Conservation (phyloP, 805 yeast species). For the Cephaloascus fragrans region DNA sequence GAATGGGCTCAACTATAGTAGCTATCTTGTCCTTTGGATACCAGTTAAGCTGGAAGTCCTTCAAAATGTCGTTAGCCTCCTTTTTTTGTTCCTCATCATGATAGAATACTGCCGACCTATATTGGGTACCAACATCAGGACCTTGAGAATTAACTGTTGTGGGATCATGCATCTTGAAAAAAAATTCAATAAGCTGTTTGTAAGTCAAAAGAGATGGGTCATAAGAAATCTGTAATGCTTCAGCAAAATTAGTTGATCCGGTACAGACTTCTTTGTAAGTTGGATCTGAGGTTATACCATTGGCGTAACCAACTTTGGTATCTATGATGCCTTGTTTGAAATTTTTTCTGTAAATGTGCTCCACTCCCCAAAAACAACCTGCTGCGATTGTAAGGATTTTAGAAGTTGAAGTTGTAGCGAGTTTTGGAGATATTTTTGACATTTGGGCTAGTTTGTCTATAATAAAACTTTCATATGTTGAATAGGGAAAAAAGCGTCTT, state of each 20-base stretch:
- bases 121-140: conserved; percentile 82
- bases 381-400: conserved; percentile 36
- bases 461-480: neutral
- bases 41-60: conserved; percentile 62
- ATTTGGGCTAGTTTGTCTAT: neutral
- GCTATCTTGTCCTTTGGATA: conserved; percentile 59
- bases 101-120: conserved; percentile 73
- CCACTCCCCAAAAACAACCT: conserved; percentile 86
- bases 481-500: neutral
- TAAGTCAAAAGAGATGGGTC: conserved; percentile 58
- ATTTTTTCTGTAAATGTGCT: conserved; percentile 68
- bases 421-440: conserved; percentile 18
- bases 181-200: conserved; percentile 65
- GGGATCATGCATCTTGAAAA: conserved; percentile 92
- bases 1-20: conserved; percentile 61
- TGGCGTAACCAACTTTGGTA: conserved; percentile 83
- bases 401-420: conserved; percentile 22
- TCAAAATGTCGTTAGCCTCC: conserved; percentile 34
- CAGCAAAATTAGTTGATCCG: conserved; percentile 72
- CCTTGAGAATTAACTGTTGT: conserved; percentile 81
- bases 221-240: conserved; percentile 72
- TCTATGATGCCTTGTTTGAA: conserved; percentile 59
- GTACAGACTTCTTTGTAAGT: conserved; percentile 66
- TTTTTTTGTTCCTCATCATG: conserved; percentile 41
- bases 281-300: conserved; percentile 51